phyloP scores from a whole-genome alignment of 202 grass and related monocot genomes.

The Dendrocalamus latiflorus region DNA sequence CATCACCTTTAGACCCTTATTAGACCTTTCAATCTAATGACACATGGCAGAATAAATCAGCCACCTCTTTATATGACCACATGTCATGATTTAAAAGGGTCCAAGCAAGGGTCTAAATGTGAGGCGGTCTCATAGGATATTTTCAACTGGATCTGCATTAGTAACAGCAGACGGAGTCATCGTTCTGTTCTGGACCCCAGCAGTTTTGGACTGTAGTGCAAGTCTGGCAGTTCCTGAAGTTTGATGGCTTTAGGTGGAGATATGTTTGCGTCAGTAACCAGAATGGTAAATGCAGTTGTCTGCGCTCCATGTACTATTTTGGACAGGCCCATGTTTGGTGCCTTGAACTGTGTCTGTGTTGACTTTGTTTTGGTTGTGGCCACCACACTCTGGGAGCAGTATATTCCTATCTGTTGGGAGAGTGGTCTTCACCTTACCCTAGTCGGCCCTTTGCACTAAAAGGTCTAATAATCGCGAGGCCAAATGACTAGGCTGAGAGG shows the following conservation, averaged over 20 bases:
- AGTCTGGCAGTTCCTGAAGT: slow-evolving; percentile 9
- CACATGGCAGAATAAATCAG: too few species aligned
- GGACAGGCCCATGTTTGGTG: background rate
- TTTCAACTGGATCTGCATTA: background rate
- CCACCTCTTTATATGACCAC: too few species aligned
- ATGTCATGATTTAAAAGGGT: too few species aligned
- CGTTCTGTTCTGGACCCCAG: background rate
- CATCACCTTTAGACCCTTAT: too few species aligned
- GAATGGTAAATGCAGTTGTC: background rate
- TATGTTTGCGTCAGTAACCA: background rate
- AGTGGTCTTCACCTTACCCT: too few species aligned
- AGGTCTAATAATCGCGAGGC: too few species aligned
- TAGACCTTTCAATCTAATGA: too few species aligned
- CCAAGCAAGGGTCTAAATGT: too few species aligned
- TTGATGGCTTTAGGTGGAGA: background rate
- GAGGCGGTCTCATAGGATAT: too few species aligned
- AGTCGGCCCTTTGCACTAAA: too few species aligned
- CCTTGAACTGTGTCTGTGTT: background rate
- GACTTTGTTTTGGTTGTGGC: background rate
- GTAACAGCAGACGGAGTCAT: background rate
- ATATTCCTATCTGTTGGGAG: background rate
- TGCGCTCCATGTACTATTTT: background rate
- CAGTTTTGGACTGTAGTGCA: slow-evolving; percentile 1
- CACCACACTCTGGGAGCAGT: background rate
- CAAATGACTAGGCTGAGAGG: too few species aligned